These are phyloP conservation scores for Berkeleyomyces basicola DNA, from an alignment of 2,329 filamentous ascomycete species.

Conservation along the genomic window DNA sequence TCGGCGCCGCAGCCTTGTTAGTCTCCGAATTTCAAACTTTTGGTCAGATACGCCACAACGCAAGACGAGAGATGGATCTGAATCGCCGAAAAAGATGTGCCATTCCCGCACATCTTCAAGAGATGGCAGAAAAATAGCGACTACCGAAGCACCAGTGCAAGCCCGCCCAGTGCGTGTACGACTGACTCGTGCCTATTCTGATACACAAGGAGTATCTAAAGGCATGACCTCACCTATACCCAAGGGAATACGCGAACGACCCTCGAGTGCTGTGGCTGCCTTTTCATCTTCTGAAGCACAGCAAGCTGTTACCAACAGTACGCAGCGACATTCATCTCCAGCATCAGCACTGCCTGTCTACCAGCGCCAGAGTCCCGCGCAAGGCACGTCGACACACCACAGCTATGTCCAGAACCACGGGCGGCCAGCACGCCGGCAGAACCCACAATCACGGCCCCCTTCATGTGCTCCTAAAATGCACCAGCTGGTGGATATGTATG, in stretches of 20 bases:
- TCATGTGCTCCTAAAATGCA: slow-evolving; percentile 7
- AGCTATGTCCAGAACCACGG: slow-evolving; percentile 14
- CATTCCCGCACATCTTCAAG: slow-evolving; percentile 9
- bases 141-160: not conserved
- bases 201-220: slow-evolving; percentile 8
- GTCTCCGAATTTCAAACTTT: slow-evolving; percentile 11
- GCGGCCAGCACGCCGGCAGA: not conserved
- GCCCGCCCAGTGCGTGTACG: not conserved
- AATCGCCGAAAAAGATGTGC: slow-evolving; percentile 9
- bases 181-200: slow-evolving; percentile 15
- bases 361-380: slow-evolving; percentile 14
- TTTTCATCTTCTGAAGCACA: slow-evolving; percentile 11
- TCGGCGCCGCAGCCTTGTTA: slow-evolving; percentile 22
- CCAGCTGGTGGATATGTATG: slow-evolving; percentile 16
- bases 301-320: not conserved
- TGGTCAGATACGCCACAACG: slow-evolving; percentile 9
- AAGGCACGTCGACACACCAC: slow-evolving; percentile 14
- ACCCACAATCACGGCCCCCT: not conserved
- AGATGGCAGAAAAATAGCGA: not conserved
- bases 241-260: not conserved
- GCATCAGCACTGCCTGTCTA: slow-evolving; percentile 5
- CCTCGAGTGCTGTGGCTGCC: not conserved
- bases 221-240: not conserved
- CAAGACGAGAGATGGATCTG: slow-evolving; percentile 12
- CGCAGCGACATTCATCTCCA: not conserved